Conservation (phyloP, 1,139 yeast genomes). For the Chernovozyma sophiae-reginae region DNA sequence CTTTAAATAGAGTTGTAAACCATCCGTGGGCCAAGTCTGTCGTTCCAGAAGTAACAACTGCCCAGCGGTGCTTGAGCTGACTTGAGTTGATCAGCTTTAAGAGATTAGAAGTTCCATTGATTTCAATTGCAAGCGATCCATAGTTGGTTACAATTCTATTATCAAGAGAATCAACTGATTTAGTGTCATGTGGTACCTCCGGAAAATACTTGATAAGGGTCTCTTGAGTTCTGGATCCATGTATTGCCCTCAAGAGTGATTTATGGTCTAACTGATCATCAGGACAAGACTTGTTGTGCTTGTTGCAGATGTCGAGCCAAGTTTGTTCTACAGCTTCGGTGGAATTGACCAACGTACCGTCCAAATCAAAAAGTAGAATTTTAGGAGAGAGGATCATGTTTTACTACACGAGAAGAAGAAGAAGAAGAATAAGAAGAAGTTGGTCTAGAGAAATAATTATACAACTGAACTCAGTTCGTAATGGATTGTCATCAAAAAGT, state of each 20-base stretch:
- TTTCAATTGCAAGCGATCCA: background rate
- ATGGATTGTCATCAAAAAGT: too few relatives aligned
- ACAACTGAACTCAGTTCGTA: too few relatives aligned
- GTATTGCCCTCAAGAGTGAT: background rate
- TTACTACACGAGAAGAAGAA: too few relatives aligned
- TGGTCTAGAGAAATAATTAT: too few relatives aligned
- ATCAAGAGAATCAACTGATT: background rate
- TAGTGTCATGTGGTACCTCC: background rate
- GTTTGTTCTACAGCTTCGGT: slow-evolving; percentile 17
- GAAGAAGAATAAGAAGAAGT: too few relatives aligned
- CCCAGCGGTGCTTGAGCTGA: slow-evolving; percentile 12
- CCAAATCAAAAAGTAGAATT: slow-evolving; percentile 16
- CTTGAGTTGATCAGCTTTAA: slow-evolving; percentile 9
- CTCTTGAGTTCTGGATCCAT: background rate
- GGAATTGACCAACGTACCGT: slow-evolving; percentile 21
- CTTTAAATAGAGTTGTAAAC: slow-evolving; percentile 13
- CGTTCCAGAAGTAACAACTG: slow-evolving; percentile 20
- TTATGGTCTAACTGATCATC: slow-evolving; percentile 4
- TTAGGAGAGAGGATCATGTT: slow-evolving; percentile 2
- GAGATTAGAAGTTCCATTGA: background rate
- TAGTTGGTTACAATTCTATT: background rate
- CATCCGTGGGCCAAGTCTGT: slow-evolving; percentile 16
- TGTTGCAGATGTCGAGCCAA: slow-evolving; percentile 14
- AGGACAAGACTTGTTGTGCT: slow-evolving; percentile 13
- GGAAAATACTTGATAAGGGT: background rate